A percentile compares a stretch with the other conserved stretches of the same genome.
Conservation (phyloP, 768 basidiomycete species). For the Hypholoma sublateritium region DNA sequence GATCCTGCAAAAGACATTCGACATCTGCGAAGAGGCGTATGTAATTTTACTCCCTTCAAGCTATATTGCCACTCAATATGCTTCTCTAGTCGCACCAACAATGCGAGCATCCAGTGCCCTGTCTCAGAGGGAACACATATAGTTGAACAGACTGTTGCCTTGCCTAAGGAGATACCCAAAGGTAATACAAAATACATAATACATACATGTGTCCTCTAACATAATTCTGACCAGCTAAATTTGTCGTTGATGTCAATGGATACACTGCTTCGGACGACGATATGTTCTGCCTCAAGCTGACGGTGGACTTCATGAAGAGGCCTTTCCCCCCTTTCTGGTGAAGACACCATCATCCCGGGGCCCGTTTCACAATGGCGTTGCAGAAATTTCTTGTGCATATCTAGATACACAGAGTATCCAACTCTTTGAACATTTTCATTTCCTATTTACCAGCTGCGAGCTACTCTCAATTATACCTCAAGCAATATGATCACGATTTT, state of each 20-base stretch:
- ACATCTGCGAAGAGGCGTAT: slow-evolving; percentile 93
- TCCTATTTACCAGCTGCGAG: too few relatives aligned
- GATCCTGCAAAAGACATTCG: slow-evolving; percentile 79
- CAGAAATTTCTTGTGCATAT: neutral
- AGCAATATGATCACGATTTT: too few relatives aligned
- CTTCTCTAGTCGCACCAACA: slow-evolving; percentile 60
- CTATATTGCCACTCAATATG: slow-evolving; percentile 1
- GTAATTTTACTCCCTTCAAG: slow-evolving; percentile 30
- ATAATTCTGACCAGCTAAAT: slow-evolving; percentile 64
- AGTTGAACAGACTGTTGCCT: slow-evolving; percentile 79
- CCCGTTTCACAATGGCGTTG: neutral
- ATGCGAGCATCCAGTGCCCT: slow-evolving; percentile 83
- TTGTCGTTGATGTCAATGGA: slow-evolving; percentile 65
- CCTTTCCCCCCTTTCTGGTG: slow-evolving; percentile 37
- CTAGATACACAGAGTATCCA: neutral
- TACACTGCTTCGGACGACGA: slow-evolving; percentile 73
- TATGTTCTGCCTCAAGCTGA: slow-evolving; percentile 78
- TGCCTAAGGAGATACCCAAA: slow-evolving; percentile 91
- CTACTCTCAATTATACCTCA: too few relatives aligned
- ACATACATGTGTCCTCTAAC: slow-evolving; percentile 5
- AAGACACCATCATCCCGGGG: neutral
- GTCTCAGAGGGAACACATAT: slow-evolving; percentile 67
- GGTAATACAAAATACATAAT: slow-evolving; percentile 30
- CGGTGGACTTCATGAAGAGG: slow-evolving; percentile 69
- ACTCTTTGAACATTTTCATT: too few relatives aligned